phyloP scores from a whole-genome alignment of 2,329 filamentous ascomycete species.

The Alternaria metachromatica region DNA sequence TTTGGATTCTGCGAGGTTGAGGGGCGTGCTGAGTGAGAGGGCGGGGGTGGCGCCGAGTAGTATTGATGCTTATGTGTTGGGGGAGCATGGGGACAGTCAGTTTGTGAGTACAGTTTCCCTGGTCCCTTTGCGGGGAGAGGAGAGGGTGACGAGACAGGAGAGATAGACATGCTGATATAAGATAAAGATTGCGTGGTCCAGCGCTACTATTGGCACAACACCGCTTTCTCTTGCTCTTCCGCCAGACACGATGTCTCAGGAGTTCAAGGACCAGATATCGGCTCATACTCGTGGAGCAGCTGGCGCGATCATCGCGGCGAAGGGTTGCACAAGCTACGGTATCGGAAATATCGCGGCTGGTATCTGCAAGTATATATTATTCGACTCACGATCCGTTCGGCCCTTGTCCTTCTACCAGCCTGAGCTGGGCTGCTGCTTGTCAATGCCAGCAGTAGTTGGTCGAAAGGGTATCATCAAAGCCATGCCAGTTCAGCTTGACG shows the following conservation, averaged over 20 bases:
- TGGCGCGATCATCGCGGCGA: constrained; percentile 56
- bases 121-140: not conserved
- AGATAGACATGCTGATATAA: not conserved
- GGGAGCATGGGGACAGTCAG: constrained; percentile 59
- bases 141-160: not conserved
- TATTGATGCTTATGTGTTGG: constrained; percentile 56
- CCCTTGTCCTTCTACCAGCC: constrained; percentile 59
- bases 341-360: constrained; percentile 57
- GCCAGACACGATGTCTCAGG: constrained; percentile 25
- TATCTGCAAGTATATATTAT: constrained; percentile 60
- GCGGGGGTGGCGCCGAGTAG: constrained; percentile 49
- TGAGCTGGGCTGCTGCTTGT: constrained; percentile 58
- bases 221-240: constrained; percentile 48
- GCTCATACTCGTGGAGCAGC: constrained; percentile 57
- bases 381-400: constrained; percentile 56
- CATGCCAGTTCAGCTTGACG: constrained; percentile 45
- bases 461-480: constrained; percentile 54
- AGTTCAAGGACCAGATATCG: constrained; percentile 48
- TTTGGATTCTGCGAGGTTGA: constrained; percentile 60
- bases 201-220: constrained; percentile 52
- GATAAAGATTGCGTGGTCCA: constrained; percentile 53
- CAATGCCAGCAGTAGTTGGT: constrained; percentile 58
- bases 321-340: constrained; percentile 60
- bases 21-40: constrained; percentile 52
- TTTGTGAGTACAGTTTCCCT: constrained; percentile 41